A percentile compares a stretch with the other conserved stretches of the same genome.
Conservation (phyloP, 805 yeast genomes). For the Priceomyces medius region DNA sequence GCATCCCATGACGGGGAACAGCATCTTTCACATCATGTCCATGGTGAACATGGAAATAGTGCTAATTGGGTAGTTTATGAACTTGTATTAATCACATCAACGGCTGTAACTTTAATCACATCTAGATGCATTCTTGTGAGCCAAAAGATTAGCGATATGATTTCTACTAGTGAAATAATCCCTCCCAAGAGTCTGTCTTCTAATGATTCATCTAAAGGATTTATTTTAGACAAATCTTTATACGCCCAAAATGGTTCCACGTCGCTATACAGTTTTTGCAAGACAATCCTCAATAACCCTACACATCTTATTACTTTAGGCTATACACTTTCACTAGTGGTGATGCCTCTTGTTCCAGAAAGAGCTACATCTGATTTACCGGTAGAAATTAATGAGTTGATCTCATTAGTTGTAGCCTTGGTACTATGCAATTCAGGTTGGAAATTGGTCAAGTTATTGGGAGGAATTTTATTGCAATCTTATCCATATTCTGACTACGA, state of each 20-base stretch:
- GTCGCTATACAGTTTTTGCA: slow-evolving; percentile 11
- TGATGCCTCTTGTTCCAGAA: slow-evolving; percentile 41
- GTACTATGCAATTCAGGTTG: slow-evolving; percentile 50
- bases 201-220: slow-evolving; percentile 7
- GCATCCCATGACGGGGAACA: slow-evolving; percentile 17
- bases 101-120: slow-evolving; percentile 30
- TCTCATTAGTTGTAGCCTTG: slow-evolving; percentile 45
- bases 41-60: slow-evolving; percentile 24
- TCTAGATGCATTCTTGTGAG: slow-evolving; percentile 33
- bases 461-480: slow-evolving; percentile 52
- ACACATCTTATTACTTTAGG: slow-evolving; percentile 47
- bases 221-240: slow-evolving; percentile 6
- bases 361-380: slow-evolving; percentile 25
- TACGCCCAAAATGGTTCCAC: not conserved
- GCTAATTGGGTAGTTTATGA: slow-evolving; percentile 33
- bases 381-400: slow-evolving; percentile 43
- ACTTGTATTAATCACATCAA: slow-evolving; percentile 19
- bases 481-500: slow-evolving; percentile 48
- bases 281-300: slow-evolving; percentile 34
- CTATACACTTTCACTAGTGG: slow-evolving; percentile 39
- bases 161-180: slow-evolving; percentile 21
- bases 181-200: slow-evolving; percentile 8
- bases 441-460: slow-evolving; percentile 50
- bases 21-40: slow-evolving; percentile 42
- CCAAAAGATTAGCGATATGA: slow-evolving; percentile 35